Percentiles rank a stretch among this genome's conserved stretches.
These are phyloP conservation scores for Trametes elegans DNA, from an alignment of 768 basidiomycete genomes.

Conservation along the genomic window DNA sequence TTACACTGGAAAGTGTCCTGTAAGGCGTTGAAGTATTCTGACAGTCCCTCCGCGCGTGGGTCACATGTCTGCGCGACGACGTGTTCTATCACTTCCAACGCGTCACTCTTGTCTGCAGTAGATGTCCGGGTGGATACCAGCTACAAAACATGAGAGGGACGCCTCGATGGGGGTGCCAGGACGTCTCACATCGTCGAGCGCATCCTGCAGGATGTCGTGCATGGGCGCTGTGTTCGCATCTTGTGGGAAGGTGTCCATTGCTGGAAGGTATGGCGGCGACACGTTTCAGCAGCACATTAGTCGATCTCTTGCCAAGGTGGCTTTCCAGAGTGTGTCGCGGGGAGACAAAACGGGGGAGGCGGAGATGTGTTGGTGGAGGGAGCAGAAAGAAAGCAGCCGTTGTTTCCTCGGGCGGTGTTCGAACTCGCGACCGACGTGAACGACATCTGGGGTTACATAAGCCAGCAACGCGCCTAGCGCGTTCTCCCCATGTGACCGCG, in stretches of 20 bases:
- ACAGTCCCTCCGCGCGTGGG: slow-evolving; percentile 41
- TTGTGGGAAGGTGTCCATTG: slow-evolving; percentile 3
- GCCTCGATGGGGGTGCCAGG: neutral
- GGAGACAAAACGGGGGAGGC: neutral
- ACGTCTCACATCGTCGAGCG: slow-evolving; percentile 66
- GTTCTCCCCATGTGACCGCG: slow-evolving; percentile 32
- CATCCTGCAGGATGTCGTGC: slow-evolving; percentile 51
- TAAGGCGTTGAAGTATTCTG: slow-evolving; percentile 57
- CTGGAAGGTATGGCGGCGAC: neutral
- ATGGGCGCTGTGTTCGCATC: slow-evolving; percentile 27
- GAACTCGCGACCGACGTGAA: slow-evolving; percentile 4
- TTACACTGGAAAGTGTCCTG: slow-evolving; percentile 86
- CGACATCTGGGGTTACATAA: slow-evolving; percentile 18
- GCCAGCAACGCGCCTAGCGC: slow-evolving; percentile 16
- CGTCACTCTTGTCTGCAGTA: slow-evolving; percentile 46
- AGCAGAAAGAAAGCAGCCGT: neutral
- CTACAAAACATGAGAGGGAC: slow-evolving; percentile 34
- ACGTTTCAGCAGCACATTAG: neutral
- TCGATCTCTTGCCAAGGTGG: too few relatives aligned
- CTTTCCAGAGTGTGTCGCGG: too few relatives aligned
- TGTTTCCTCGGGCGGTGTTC: slow-evolving; percentile 5
- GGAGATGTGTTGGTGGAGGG: neutral
- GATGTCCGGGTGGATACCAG: slow-evolving; percentile 63
- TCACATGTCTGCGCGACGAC: slow-evolving; percentile 45
- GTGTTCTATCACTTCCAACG: slow-evolving; percentile 49